phyloP scores from a whole-genome alignment of 306 rosid genomes.

The Leucaena leucocephala region DNA sequence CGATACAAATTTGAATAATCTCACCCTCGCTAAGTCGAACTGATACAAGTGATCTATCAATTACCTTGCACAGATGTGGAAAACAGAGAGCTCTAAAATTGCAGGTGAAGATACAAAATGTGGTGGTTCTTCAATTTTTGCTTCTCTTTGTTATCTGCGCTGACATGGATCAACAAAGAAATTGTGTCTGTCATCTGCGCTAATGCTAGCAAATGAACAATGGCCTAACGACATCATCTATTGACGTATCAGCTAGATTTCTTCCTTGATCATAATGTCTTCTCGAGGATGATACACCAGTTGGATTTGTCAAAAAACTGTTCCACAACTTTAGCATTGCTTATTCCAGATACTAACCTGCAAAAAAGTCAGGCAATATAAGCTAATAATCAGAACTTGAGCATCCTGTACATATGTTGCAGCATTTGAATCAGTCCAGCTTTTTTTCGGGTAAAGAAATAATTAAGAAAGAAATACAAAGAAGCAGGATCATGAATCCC shows the following conservation, averaged over 20 bases:
- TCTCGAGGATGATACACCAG: conserved; percentile 92
- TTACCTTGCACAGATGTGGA: not conserved
- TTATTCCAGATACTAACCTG: conserved; percentile 77
- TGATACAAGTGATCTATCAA: not conserved
- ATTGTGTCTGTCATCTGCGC: not conserved
- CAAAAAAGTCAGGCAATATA: conserved; percentile 31
- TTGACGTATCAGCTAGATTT: conserved; percentile 18
- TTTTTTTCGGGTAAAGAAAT: not conserved
- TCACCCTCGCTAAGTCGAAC: not conserved
- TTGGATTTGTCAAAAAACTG: conserved; percentile 89
- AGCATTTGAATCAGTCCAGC: conserved; percentile 8
- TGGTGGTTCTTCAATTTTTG: not conserved
- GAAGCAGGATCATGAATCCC: conserved; percentile 6
- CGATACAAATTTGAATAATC: conserved; percentile 4
- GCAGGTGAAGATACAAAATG: not conserved
- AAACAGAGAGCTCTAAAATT: conserved; percentile 10
- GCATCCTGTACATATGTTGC: conserved; percentile 11
- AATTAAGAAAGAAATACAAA: not conserved
- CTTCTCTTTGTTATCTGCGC: not conserved
- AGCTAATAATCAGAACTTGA: conserved; percentile 25
- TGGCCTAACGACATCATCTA: not conserved
- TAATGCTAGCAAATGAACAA: not conserved
- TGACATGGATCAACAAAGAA: too few relatives aligned
- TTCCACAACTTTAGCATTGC: conserved; percentile 69
- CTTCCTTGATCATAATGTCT: conserved; percentile 46